Conservation (phyloP, 352 stramenopile species). For the Phytophthora aleatoria region DNA sequence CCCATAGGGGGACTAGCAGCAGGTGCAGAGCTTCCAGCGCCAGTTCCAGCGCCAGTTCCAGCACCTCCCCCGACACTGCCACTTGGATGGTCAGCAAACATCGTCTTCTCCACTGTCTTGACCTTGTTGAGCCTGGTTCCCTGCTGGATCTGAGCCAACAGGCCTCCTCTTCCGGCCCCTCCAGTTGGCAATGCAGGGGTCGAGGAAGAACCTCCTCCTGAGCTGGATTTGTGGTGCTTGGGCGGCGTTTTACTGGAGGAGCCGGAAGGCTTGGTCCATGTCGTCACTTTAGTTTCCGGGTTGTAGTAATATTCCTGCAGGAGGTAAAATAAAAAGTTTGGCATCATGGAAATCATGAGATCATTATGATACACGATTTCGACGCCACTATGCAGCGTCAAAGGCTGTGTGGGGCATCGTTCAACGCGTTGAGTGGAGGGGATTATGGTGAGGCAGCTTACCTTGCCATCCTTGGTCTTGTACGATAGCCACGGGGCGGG, state of each 20-base stretch:
- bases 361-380: neutral
- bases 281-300: conserved; percentile 86
- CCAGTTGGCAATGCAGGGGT: conserved; percentile 15
- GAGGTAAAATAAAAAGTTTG: conserved; percentile 9
- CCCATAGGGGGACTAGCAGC: conserved; percentile 23
- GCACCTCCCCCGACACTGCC: conserved; percentile 1
- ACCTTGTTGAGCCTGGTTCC: conserved; percentile 82
- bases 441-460: conserved; percentile 22
- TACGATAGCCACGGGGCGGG: conserved; percentile 82
- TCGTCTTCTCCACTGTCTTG: conserved; percentile 69
- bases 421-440: conserved; percentile 1
- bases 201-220: conserved; percentile 19
- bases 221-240: conserved; percentile 46
- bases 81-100: conserved; percentile 48
- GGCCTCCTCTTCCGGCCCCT: conserved; percentile 50
- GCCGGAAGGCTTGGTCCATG: conserved; percentile 69
- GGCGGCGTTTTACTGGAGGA: conserved; percentile 36
- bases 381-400: conserved; percentile 5
- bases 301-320: conserved; percentile 92
- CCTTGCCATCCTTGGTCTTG: conserved; percentile 88
- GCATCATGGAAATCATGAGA: neutral
- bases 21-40: conserved; percentile 11
- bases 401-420: neutral
- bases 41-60: conserved; percentile 10
- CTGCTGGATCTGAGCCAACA: conserved; percentile 76